A percentile compares a stretch with the other conserved stretches of the same genome.
Evolutionary conservation across 2,329 filamentous ascomycete species (phyloP).

Genomic region (Colletotrichum tropicicola): DNA sequence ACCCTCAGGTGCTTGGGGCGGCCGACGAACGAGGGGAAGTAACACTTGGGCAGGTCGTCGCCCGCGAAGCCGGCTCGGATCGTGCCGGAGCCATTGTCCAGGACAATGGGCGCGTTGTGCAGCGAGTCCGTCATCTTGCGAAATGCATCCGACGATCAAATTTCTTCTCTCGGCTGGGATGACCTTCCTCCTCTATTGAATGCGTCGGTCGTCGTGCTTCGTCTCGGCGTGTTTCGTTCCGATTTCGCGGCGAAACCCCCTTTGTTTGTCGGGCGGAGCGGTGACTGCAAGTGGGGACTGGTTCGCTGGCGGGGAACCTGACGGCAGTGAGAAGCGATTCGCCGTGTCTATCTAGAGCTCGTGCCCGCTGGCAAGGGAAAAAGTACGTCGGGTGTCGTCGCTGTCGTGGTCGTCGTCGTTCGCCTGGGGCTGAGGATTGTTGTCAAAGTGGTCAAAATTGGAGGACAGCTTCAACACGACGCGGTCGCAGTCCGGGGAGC

Average conservation of each 20-base stretch:
- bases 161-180: not conserved
- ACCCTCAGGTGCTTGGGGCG: conserved; percentile 95
- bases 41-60: conserved; percentile 94
- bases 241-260: conserved; percentile 19
- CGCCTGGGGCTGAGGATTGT: not conserved
- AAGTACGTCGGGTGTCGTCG: conserved; percentile 1
- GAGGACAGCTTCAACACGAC: conserved; percentile 33
- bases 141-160: conserved; percentile 31
- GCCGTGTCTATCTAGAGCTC: not conserved
- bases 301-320: not conserved
- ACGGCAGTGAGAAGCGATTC: not conserved
- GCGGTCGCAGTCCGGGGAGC: conserved; percentile 30
- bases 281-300: conserved; percentile 24
- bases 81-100: conserved; percentile 98
- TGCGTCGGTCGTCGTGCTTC: conserved; percentile 2
- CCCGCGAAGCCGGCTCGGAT: conserved; percentile 97
- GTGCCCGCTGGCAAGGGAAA: not conserved
- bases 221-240: conserved; percentile 5
- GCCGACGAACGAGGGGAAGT: conserved; percentile 96
- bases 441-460: conserved; percentile 25
- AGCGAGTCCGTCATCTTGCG: conserved; percentile 68
- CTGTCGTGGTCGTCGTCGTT: conserved; percentile 21
- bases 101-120: conserved; percentile 97
- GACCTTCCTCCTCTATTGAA: conserved; percentile 1
- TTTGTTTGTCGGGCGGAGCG: conserved; percentile 29